Conservation (phyloP, 2,329 filamentous ascomycete genomes). For the Aspergillus quadrilineatus region DNA sequence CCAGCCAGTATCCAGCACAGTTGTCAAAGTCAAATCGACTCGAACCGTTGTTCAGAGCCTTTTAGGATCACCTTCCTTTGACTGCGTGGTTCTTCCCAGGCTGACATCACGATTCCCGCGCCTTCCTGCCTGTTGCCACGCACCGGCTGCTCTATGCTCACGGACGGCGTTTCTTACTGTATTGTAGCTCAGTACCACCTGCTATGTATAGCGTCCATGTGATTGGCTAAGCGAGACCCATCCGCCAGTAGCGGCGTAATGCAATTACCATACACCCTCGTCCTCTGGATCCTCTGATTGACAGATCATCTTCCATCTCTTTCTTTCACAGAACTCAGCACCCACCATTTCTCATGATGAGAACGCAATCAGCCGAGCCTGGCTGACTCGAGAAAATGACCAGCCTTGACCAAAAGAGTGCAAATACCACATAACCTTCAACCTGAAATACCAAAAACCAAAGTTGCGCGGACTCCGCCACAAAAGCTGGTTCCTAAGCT, state of each 20-base stretch:
- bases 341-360: background rate
- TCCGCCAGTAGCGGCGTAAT: background rate
- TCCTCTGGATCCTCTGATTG: background rate
- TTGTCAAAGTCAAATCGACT: too few relatives aligned
- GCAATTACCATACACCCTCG: constrained; percentile 5
- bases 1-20: too few relatives aligned
- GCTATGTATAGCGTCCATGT: background rate
- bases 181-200: background rate
- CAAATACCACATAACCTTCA: background rate
- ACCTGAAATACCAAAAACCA: background rate
- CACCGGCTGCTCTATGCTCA: background rate
- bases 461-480: constrained; percentile 6
- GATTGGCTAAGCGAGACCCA: background rate
- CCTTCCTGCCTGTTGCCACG: background rate
- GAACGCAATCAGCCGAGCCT: background rate
- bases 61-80: background rate
- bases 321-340: background rate
- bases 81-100: background rate
- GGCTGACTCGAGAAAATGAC: background rate
- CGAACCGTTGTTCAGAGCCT: too few relatives aligned
- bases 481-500: background rate
- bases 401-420: background rate
- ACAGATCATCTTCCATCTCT: constrained; percentile 5
- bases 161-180: background rate
- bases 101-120: constrained; percentile 5